phyloP scores from a whole-genome alignment of 345 rosid species.

The Kernera saxatilis region DNA sequence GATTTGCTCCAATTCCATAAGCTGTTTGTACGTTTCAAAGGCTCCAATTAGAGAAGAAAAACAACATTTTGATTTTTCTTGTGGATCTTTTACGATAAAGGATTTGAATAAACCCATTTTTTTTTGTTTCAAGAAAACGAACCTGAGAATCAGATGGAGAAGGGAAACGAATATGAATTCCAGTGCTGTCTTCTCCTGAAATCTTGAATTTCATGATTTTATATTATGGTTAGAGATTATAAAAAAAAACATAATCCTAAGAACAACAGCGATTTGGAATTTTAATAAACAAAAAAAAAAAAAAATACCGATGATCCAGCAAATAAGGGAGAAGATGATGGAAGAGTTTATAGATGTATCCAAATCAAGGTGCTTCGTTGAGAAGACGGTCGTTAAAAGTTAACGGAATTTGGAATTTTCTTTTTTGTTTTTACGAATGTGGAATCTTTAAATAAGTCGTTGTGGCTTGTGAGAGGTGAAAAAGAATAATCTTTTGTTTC shows the following conservation, averaged over 20 bases:
- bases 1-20: conserved; percentile 52
- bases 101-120: not conserved
- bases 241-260: not conserved
- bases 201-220: conserved; percentile 5
- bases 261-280: not conserved
- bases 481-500: conserved; percentile 10
- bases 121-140: conserved; percentile 7
- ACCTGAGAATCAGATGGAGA: conserved; percentile 25
- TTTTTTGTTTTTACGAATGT: not conserved
- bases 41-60: not conserved
- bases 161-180: not conserved
- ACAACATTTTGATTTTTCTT: not conserved
- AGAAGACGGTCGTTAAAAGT: conserved; percentile 17
- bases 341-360: not conserved
- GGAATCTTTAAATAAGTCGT: conserved; percentile 15
- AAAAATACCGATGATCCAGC: conserved; percentile 7
- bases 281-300: not conserved
- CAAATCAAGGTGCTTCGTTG: not conserved
- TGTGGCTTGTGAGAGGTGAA: conserved; percentile 22
- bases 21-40: conserved; percentile 14
- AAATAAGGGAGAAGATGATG: conserved; percentile 11
- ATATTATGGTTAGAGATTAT: not conserved
- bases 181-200: not conserved
- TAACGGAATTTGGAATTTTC: conserved; percentile 20
- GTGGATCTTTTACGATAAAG: not conserved